These are phyloP conservation scores for Podaxis rugospora DNA, from an alignment of 768 basidiomycete genomes.

Conservation along the genomic window DNA sequence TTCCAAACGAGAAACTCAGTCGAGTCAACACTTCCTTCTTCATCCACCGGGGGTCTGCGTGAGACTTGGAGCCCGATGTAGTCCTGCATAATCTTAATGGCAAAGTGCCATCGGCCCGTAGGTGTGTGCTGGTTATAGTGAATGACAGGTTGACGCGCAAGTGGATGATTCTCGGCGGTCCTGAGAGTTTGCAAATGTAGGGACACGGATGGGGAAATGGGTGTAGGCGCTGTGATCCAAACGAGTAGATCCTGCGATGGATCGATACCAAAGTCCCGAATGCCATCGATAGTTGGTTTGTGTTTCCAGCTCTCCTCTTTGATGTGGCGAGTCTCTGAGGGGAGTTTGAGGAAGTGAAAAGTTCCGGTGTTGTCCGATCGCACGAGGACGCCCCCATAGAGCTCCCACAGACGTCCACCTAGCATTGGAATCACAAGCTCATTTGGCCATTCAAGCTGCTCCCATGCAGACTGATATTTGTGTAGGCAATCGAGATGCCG, in stretches of 20 bases:
- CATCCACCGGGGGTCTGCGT: slow-evolving; percentile 23
- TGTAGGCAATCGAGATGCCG: slow-evolving; percentile 35
- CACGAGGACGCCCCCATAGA: slow-evolving; percentile 54
- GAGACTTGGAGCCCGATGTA: slow-evolving; percentile 45
- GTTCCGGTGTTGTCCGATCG: slow-evolving; percentile 27
- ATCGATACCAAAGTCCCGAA: slow-evolving; percentile 64
- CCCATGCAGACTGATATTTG: slow-evolving; percentile 35
- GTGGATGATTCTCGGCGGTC: slow-evolving; percentile 42
- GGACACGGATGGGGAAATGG: not conserved
- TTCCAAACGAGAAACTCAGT: slow-evolving; percentile 59
- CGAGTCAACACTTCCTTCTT: slow-evolving; percentile 5
- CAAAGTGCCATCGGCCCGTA: slow-evolving; percentile 28
- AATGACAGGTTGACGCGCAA: slow-evolving; percentile 32
- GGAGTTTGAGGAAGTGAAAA: slow-evolving; percentile 43
- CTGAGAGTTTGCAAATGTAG: slow-evolving; percentile 44
- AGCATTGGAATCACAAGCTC: slow-evolving; percentile 32
- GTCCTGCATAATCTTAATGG: slow-evolving; percentile 54
- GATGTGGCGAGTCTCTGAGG: slow-evolving; percentile 45
- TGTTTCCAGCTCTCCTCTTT: slow-evolving; percentile 41
- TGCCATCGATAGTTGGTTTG: slow-evolving; percentile 25
- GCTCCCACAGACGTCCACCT: slow-evolving; percentile 47
- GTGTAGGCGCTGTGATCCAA: slow-evolving; percentile 33
- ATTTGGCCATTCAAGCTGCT: slow-evolving; percentile 29
- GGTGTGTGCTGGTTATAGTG: slow-evolving; percentile 20
- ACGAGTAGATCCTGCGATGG: slow-evolving; percentile 63